Base-by-base conservation (phyloP, 805 yeast species). In the Candida odintsovae region DNA sequence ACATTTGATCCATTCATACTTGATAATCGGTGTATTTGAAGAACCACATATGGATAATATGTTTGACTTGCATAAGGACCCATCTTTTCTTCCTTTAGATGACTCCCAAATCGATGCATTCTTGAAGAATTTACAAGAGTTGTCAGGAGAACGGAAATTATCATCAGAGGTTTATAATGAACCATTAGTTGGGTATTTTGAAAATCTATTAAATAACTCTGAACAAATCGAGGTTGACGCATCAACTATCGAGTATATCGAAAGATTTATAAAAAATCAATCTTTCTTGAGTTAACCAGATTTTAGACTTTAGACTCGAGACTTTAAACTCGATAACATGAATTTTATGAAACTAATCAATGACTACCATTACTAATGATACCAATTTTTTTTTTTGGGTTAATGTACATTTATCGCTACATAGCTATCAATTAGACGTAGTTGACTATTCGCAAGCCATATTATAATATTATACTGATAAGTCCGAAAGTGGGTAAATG, bases 1-100 rank as follows among this genome's bases (percentile, higher is more conserved):
- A 4, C 44, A 48, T 26, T 44, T 48, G 50, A 19, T 48, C 6
- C 45, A 48, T 16, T 48, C 50, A 2, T 48, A 38, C 15, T 22
- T 44, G 21, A 18, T 36, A 12, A 28, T 48, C 31, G 42, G 42
- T 21, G 21, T 42, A 9, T 43, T 44, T 31, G 50, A 43, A 33
- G 20, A 33, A 5, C 36, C 36, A 33, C 16, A 19, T 4, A 33
- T 13, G 20, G 20, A 33, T 9, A 16, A 33, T 9, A 4, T 33
- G 20, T 33, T 28, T 7, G 31, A 28, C n/a, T 28, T 28, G 7
- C 31, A 28, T n/a, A 3, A 13, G n/a, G 31, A 28, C 31, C 31
- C 31, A 13, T 28, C 31, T 4, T 28, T 28, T 11, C 31, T 15
- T 13, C 31, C n/a, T 13, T 13, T 28, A n/a, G 31, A 28, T 13